Base-by-base conservation (phyloP, 805 yeast species). In the Lipomyces mesembrius region DNA sequence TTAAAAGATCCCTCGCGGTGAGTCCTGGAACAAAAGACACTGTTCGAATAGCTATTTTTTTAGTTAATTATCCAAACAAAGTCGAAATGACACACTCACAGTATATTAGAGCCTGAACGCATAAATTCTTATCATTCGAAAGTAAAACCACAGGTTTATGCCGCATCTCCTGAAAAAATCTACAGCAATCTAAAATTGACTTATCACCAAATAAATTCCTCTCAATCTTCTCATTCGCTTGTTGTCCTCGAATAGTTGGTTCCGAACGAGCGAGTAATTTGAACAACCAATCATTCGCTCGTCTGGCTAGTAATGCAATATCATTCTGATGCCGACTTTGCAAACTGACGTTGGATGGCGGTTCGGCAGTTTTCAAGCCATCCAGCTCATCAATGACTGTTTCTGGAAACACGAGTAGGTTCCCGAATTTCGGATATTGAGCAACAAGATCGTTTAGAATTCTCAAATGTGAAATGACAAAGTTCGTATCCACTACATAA, bases 91-190 rank as follows among this genome's bases (percentile, higher is more conserved):
- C 49, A 43, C 25, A 52, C 39, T 32, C 75, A 2, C 81, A 87
- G 73, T 91, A 87, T 2, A 88, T 77, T 57, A 92, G 77, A 0
- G 97, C 96, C 76, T 89, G 90, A 69, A 85, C 76, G 76, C 97
- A 91, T 8, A 93, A 80, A 75, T 92, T 93, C 72, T 87, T 89
- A 76, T 93, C 98, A 75, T 93, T 90, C 0, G 97, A 88, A 66
- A 92, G 73, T 32, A 91, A 76, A 1, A 92, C 83, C 7, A 88
- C 89, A 7, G 70, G 70, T 39, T 53, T 67, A 5, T 81, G 75
- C 3, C 76, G 62, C 39, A 75, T 72, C 14, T 77, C 76, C 67
- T 83, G 81, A 65, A 88, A 87, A 74, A 83, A 92, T 32, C 89
- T 73, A 72, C 96, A 89, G 75, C 97, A 92, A 76, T 93, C 97